Evolutionary conservation across 1,284 basidiomycete genomes (phyloP).

Genomic region (Volvariella surrecta): DNA sequence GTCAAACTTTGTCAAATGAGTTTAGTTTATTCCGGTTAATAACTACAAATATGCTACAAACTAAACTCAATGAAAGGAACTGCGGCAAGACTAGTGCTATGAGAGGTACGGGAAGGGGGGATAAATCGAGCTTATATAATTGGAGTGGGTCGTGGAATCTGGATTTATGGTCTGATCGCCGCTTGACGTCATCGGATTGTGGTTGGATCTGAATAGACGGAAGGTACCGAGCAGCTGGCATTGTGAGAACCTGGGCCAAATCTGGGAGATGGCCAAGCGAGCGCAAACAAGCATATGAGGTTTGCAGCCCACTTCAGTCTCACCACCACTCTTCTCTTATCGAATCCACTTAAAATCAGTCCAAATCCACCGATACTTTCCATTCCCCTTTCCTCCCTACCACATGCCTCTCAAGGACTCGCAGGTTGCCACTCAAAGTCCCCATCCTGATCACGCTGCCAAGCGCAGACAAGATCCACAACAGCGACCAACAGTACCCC

Average conservation of each 20-base stretch:
- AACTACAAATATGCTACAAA: too few species aligned
- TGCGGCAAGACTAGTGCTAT: slow-evolving; percentile 55
- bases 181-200: slow-evolving; percentile 6
- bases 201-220: too few species aligned
- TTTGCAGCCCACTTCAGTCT: too few species aligned
- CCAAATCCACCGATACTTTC: slow-evolving; percentile 2
- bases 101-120: slow-evolving; percentile 48
- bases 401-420: too few species aligned
- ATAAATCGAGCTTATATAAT: slow-evolving; percentile 35
- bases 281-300: too few species aligned
- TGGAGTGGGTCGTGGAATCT: slow-evolving; percentile 8
- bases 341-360: slow-evolving; percentile 13
- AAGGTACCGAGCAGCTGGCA: slow-evolving; percentile 11
- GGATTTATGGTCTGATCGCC: slow-evolving; percentile 6
- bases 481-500: slow-evolving; percentile 9
- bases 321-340: slow-evolving; percentile 3
- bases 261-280: too few species aligned
- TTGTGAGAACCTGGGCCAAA: not conserved
- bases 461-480: slow-evolving; percentile 9
- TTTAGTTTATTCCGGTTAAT: too few species aligned
- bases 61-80: too few species aligned
- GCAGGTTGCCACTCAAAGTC: too few species aligned
- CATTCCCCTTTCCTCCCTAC: not conserved
- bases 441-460: slow-evolving; percentile 3
- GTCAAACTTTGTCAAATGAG: too few species aligned